Conservation (phyloP, 805 yeast genomes). For the Yamadazyma paraphyllophila region DNA sequence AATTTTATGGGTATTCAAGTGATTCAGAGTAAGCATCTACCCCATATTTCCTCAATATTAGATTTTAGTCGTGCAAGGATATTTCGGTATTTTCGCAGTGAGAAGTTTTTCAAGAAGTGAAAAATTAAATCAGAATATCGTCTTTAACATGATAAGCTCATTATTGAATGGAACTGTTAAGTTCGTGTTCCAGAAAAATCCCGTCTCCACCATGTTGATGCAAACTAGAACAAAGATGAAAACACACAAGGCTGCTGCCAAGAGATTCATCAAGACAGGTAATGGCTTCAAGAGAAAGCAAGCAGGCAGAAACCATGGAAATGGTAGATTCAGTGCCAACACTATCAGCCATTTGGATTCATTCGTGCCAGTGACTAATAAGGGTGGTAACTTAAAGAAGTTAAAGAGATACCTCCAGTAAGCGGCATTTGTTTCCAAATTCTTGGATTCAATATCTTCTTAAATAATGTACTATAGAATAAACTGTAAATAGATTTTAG, state of each 20-base stretch:
- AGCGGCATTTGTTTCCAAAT: not conserved
- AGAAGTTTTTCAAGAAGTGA: not conserved
- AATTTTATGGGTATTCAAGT: conserved; percentile 6
- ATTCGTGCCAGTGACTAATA: conserved; percentile 50
- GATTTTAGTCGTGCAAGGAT: conserved; percentile 5
- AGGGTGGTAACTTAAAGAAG: conserved; percentile 60
- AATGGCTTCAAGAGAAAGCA: conserved; percentile 53
- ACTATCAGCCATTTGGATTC: conserved; percentile 59
- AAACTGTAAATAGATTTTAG: conserved; percentile 5
- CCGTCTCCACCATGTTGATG: conserved; percentile 19
- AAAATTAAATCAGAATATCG: not conserved
- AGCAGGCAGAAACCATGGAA: conserved; percentile 91
- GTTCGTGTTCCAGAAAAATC: conserved; percentile 9
- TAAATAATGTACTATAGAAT: conserved; percentile 2
- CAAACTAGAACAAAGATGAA: conserved; percentile 54
- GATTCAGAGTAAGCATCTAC: conserved; percentile 6
- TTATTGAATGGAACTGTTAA: conserved; percentile 5
- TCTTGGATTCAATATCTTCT: too few species aligned
- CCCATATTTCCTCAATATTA: not conserved
- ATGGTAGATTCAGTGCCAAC: conserved; percentile 78
- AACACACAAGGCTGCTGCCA: conserved; percentile 84
- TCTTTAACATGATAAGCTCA: conserved; percentile 4
- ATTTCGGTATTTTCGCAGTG: conserved; percentile 1
- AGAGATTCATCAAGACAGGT: conserved; percentile 79
- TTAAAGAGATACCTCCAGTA: conserved; percentile 30